phyloP scores from a whole-genome alignment of 2,329 filamentous ascomycete species.

The Fusarium fujikuroi region DNA sequence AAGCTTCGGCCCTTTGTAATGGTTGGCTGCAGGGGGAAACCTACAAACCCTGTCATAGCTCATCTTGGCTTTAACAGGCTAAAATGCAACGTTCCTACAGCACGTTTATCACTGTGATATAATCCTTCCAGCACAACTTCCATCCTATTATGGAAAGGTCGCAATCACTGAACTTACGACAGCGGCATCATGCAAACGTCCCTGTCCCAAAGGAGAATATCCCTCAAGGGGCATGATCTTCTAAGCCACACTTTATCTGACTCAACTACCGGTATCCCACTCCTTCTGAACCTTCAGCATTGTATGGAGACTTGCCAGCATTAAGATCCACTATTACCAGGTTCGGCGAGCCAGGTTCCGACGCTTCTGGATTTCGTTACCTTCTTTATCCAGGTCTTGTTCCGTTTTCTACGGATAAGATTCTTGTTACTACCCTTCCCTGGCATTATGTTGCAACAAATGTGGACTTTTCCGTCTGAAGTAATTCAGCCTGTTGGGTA shows the following conservation, averaged over 20 bases:
- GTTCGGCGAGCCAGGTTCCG: constrained; percentile 11
- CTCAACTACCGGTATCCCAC: not conserved
- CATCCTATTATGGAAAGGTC: not conserved
- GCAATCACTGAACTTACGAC: not conserved
- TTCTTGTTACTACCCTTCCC: not conserved
- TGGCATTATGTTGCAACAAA: not conserved
- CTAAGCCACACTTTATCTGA: constrained; percentile 9
- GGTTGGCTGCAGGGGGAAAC: not conserved
- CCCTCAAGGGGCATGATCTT: not conserved
- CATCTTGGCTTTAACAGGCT: not conserved
- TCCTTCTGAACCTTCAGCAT: not conserved
- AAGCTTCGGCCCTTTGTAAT: not conserved
- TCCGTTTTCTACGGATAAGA: constrained; percentile 18
- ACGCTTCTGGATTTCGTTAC: constrained; percentile 1
- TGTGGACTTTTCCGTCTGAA: not conserved
- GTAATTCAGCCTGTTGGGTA: constrained; percentile 7
- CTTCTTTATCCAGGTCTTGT: constrained; percentile 5
- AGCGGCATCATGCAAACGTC: not conserved
- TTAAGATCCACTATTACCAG: constrained; percentile 1
- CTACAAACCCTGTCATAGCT: not conserved
- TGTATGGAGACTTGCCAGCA: not conserved
- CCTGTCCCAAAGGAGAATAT: not conserved
- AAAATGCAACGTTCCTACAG: not conserved
- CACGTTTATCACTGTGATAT: not conserved
- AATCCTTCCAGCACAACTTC: not conserved